These are phyloP conservation scores for Avena eriantha DNA, from an alignment of 176 grass and related monocot genomes.

Conservation along the genomic window DNA sequence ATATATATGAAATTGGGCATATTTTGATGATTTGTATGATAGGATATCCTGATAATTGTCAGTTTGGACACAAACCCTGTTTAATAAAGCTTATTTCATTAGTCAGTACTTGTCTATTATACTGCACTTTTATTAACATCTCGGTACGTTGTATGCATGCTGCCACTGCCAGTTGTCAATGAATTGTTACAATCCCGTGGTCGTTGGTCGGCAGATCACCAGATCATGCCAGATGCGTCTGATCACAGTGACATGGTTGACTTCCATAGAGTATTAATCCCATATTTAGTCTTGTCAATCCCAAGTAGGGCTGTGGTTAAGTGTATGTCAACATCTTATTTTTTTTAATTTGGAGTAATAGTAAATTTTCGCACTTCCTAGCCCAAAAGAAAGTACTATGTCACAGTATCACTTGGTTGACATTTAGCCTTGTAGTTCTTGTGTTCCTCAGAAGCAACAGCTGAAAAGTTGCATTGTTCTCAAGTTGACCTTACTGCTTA, in stretches of 20 bases:
- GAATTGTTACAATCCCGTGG: constrained; percentile 15
- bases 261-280: constrained; percentile 38
- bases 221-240: constrained; percentile 36
- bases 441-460: constrained; percentile 19
- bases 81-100: not conserved
- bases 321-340: constrained; percentile 37
- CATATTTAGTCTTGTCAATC: constrained; percentile 13
- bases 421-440: constrained; percentile 1
- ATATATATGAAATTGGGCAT: not conserved
- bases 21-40: not conserved
- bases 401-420: not conserved
- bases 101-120: constrained; percentile 14
- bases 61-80: not conserved
- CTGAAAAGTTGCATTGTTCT: constrained; percentile 3
- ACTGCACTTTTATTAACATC: not conserved
- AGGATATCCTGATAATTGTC: constrained; percentile 6
- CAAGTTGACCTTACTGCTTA: constrained; percentile 27
- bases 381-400: not conserved
- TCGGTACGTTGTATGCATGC: constrained; percentile 23
- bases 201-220: constrained; percentile 17
- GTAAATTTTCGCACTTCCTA: not conserved
- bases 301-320: constrained; percentile 7
- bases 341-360: too few species aligned
- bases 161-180: constrained; percentile 37
- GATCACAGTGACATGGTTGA: constrained; percentile 47